Evolutionary conservation across 495 filamentous ascomycete genomes (phyloP), one percentile per base, ranked within the genome.

Genomic region (Chaetomium fimeti): DNA sequence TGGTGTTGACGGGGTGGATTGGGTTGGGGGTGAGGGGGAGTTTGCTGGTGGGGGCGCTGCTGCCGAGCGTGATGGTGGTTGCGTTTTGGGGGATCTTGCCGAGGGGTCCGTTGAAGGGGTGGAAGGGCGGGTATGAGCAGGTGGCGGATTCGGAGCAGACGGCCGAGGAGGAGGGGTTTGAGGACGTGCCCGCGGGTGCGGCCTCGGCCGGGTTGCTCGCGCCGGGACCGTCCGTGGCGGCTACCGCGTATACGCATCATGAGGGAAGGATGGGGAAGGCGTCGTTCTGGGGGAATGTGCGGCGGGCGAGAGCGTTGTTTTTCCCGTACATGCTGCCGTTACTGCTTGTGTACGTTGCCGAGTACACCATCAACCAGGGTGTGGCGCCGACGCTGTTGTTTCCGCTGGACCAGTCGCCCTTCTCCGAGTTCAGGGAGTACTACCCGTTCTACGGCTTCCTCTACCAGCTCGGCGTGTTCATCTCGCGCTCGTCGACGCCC

Each of bases 291-390:
- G 59, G 68, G n/a, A 80, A 84, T 45, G 58, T 84, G 8, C 68
- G 72, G 36, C 76, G 81, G 2, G 75, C 81, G 1, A 75, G 68
- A 47, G 66, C 72, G 0, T 68, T 85, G 0, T 80, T 85, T 61
- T 67, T 82, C 49, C 83, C 83, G 0, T 85, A 84, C 72, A 97
- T 98, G 91, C 79, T 96, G 3, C 94, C 94, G 0, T 82, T 98
- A 12, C 78, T 97, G 47, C 78, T 98, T 27, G 94, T 98, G 60
- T 98, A 96, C 72, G 83, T 96, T 45, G 91, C 92, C 58, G 94
- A 98, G 80, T 98, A 97, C 73, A 93, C 91, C 64, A 96, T 97
- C 76, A 97, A 97, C 77, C 91, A 94, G 77, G 92, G 91, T 45
- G 90, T 98, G 43, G 81, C 89, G 0, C 94, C 93, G 0, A 96